Evolutionary conservation across 345 rosid genomes (phyloP).

Genomic region (Syzygium aqueum): DNA sequence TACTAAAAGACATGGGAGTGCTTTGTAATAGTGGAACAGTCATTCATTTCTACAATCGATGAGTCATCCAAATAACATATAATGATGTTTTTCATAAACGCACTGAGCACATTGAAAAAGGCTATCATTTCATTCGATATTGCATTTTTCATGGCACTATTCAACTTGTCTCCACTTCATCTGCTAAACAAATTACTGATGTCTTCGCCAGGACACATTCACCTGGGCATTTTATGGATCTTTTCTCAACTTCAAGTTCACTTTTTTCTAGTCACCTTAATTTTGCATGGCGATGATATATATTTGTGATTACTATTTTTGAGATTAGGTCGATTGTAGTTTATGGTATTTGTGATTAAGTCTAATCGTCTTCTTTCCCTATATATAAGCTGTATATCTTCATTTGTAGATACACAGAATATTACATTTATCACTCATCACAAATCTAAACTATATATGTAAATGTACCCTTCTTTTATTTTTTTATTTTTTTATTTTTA

Average conservation of each 20-base stretch:
- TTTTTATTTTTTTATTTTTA: not conserved
- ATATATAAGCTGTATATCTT: not conserved
- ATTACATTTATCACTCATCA: not conserved
- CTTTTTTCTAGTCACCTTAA: not conserved
- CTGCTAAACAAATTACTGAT: not conserved
- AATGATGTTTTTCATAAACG: not conserved
- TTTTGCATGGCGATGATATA: too few species aligned
- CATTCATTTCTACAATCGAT: not conserved
- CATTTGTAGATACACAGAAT: not conserved
- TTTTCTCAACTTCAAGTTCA: not conserved
- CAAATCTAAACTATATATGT: not conserved
- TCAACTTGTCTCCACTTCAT: not conserved
- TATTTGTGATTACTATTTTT: not conserved
- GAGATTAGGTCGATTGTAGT: not conserved
- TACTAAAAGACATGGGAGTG: not conserved
- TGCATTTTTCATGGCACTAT: rapidly evolving
- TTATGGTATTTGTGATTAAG: not conserved
- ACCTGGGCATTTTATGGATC: not conserved
- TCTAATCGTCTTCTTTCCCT: not conserved
- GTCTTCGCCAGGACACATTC: not conserved
- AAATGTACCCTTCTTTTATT: not conserved
- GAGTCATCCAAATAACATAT: not conserved
- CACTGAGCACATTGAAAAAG: not conserved
- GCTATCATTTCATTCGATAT: rapidly evolving
- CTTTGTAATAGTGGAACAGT: not conserved